Evolutionary conservation across 176 grass and related monocot genomes (phyloP), one percentile per base, ranked within the genome.

Genomic region (Aegilops speltoides): DNA sequence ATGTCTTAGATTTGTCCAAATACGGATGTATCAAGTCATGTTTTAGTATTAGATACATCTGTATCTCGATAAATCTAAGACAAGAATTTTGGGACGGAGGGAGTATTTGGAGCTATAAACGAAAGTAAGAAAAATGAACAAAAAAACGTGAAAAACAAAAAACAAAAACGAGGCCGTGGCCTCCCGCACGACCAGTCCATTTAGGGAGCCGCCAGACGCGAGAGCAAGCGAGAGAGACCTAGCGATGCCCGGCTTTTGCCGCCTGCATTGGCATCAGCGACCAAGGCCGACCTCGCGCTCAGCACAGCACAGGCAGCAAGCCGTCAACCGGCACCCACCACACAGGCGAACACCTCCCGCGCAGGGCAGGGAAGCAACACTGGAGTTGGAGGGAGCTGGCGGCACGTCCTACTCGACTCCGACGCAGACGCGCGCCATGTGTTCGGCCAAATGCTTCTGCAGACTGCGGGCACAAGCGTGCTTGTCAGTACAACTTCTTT

Each of bases 381-480:
- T 25, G 41, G 83, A 54, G 62, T 23, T 6, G 40, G 73, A 24
- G 73, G 8, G 73, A 26, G 10, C 41, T 5, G 5, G 13, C 26
- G 10, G 14, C 20, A 17, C 72, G 28, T 13, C 28, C 20, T 77
- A 26, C 16, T n/a, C 14, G 40, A 6, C 28, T 6, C 71, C 3
- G 22, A 23, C 45, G 10, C 34, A 1, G 19, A 33, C 13, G 73
- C 86, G 6, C 63, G 25, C 20, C 48, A 68, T 41, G 48, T 83
- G 80, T 71, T 83, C 36, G 86, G 20, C 63, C 24, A 69, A 68
- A 88, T 83, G 80, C 80, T 60, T 29, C 17, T 76, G 3, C n/a
- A 83, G 24, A 24, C 17, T 52, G 7, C n/a, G 67, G 24, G 33
- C 2, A 1, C 31, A 43, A 15, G 28, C 64, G 25, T 8, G 5